Conservation (phyloP, 805 yeast genomes). For the Saccharomycopsis sp. region DNA sequence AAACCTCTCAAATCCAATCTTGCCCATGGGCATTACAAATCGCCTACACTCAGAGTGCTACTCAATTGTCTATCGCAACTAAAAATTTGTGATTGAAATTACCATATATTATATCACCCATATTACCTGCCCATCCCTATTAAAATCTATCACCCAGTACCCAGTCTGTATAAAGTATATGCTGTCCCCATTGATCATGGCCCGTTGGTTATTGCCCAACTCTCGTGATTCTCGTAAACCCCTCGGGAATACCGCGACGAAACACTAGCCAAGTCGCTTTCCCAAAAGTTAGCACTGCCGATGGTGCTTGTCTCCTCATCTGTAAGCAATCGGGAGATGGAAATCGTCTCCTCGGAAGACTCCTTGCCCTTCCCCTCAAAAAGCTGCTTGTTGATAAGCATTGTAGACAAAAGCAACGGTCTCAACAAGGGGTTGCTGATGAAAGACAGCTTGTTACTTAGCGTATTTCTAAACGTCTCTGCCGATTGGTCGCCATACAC, state of each 20-base stretch:
- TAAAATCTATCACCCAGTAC: too few relatives aligned
- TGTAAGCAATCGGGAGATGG: not conserved
- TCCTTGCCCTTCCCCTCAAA: not conserved
- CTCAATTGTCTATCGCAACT: too few relatives aligned
- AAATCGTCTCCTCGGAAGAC: not conserved
- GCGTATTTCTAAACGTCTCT: not conserved
- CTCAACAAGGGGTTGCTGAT: constrained; percentile 1
- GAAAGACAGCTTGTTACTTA: constrained; percentile 1
- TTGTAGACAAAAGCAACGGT: constrained; percentile 7
- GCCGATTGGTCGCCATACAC: not conserved
- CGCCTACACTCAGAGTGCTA: too few relatives aligned
- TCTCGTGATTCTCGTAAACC: not conserved
- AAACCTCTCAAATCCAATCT: too few relatives aligned
- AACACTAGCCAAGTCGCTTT: constrained; percentile 4
- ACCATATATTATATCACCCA: too few relatives aligned
- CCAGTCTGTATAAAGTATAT: too few relatives aligned
- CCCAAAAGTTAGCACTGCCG: constrained; percentile 8
- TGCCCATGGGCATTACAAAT: too few relatives aligned
- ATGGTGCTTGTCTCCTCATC: not conserved
- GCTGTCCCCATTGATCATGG: too few relatives aligned
- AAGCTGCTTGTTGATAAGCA: constrained; percentile 1
- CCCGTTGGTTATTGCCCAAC: too few relatives aligned
- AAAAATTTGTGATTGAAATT: too few relatives aligned
- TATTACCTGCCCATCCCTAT: too few relatives aligned
- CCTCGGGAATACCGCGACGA: not conserved